Conservation (phyloP, 768 basidiomycete species). For the Mycena metata region DNA sequence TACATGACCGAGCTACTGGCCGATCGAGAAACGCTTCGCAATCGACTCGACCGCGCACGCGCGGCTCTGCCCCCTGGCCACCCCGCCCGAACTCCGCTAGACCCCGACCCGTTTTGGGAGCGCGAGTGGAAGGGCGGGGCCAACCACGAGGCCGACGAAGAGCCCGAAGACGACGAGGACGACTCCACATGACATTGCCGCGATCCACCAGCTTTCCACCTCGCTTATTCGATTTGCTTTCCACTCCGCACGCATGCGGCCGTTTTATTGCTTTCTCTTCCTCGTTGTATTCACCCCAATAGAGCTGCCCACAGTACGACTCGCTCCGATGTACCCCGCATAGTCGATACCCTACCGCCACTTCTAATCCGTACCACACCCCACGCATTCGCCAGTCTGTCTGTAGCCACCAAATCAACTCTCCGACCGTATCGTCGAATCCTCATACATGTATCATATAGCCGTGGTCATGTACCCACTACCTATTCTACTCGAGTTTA, state of each 20-base stretch:
- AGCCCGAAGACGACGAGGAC: constrained; percentile 63
- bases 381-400: too few relatives aligned
- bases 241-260: background rate
- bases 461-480: too few relatives aligned
- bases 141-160: constrained; percentile 56
- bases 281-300: constrained; percentile 19
- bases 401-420: too few relatives aligned
- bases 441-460: too few relatives aligned
- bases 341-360: constrained; percentile 8
- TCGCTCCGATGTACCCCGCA: constrained; percentile 20
- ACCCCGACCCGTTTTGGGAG: constrained; percentile 74
- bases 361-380: too few relatives aligned
- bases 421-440: too few relatives aligned
- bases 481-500: too few relatives aligned
- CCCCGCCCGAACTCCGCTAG: constrained; percentile 60
- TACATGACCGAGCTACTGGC: constrained; percentile 78
- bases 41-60: constrained; percentile 73
- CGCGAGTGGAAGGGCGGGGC: constrained; percentile 87
- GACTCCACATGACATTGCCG: constrained; percentile 42
- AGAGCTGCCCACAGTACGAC: background rate
- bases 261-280: background rate
- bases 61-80: constrained; percentile 70
- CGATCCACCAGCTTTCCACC: background rate
- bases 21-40: constrained; percentile 68
- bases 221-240: background rate